Evolutionary conservation across 345 rosid genomes (phyloP), one percentile per base, ranked within the genome.

Genomic region (Corymbia maculata): DNA sequence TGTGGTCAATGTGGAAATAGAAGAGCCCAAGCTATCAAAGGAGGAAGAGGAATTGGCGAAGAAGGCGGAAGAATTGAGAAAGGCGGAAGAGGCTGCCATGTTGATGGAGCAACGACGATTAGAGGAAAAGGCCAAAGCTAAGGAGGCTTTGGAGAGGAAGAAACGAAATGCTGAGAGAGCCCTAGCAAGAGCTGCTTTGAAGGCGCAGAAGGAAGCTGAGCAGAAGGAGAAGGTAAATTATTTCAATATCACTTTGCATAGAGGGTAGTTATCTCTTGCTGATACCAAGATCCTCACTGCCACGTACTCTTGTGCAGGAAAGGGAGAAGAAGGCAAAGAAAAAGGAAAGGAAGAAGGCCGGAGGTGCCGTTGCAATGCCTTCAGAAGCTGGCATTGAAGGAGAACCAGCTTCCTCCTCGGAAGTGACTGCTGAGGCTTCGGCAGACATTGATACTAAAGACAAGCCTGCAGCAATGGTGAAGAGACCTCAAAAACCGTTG

Each of bases 91-190:
- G 93, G 95, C 92, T 16, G 94, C 91, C 51, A 92, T 87, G 87
- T 61, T 95, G 89, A 93, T 89, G 92, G 98, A 96, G 88, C 98
- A 95, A 87, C 92, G 79, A 44, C 93, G 94, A 88, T 91, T 94
- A 86, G 98, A 96, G 91, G 96, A 96, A 92, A 95, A 91, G 85
- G 94, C 94, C 61, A 96, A 97, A 90, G 96, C 97, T 42, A 95
- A 93, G 90, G 99, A 95, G 86, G 99, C 98, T 85, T 79, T 92
- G 89, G 95, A 95, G 92, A 94, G 98, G 91, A 96, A 95, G 91
- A 95, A 93, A 87, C 93, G 95, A 88, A 94, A 52, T 57, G 96
- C 94, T 5, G 98, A 95, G 70, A 94, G 93, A 89, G 98, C 98
- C 32, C 94, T 91, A 89, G 96, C 97, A 66, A 93, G 97, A 91